Evolutionary conservation across 2,329 filamentous ascomycete species (phyloP), one percentile per base, ranked within the genome.

Genomic region (Penicillium sp.): DNA sequence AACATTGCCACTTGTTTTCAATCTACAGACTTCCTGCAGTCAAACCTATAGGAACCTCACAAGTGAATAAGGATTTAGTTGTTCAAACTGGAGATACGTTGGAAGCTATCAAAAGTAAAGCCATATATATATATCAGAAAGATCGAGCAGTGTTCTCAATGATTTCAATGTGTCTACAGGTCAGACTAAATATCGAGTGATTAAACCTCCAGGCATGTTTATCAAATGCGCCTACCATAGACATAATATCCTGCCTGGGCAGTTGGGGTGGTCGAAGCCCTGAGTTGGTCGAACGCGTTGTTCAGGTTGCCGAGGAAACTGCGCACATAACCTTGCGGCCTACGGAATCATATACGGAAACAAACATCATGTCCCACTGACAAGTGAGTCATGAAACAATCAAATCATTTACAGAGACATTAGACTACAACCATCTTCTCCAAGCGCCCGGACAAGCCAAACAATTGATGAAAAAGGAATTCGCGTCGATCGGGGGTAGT

Each of bases 401-500:
- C n/a, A n/a, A n/a, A n/a, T 19, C 2, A 0, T 19, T 10, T 9
- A 25, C 6, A 17, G 0, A 2, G 4, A 15, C 17, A 2, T 3
- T n/a, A 27, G 15, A 27, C 17, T n/a, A 19, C 17, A 44, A 3
- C 9, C 45, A 25, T 48, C 45, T 48, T 48, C 45, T 48, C 45
- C 45, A 48, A 48, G 19, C 13, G 15, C 45, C 45, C 45, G 45
- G 19, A n/a, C 31, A 48, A 35, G 45, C 19, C 45, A 31, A n/a
- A 48, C 45, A 48, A 5, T 25, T 35, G 45, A 35, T 48, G 45
- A 48, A 48, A 44, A 48, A 23, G 19, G 19, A 35, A 15, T 48
- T 48, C 31, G 45, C 45, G 31, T 48, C 45, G 12, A 47, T 31
- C n/a, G 43, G 43, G 43, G n/a, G 27, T 33, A 47, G 43, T 47